Conservation (phyloP, 1,284 basidiomycete species). For the Coniferiporia weirii region DNA sequence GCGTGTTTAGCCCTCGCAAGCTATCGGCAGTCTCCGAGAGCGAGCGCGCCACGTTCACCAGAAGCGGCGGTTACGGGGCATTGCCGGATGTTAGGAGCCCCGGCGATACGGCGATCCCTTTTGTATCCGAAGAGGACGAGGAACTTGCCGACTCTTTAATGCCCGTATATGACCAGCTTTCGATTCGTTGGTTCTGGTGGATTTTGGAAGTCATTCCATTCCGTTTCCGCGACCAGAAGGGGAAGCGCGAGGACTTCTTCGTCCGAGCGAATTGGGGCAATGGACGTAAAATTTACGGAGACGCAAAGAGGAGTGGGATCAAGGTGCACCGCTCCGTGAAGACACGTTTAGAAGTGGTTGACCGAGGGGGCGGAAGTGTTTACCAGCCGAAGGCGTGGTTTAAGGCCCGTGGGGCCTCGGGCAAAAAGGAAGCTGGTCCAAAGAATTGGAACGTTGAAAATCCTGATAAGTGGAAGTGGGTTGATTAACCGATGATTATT, state of each 20-base stretch:
- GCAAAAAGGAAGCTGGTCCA: conserved; percentile 10
- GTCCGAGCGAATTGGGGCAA: conserved; percentile 14
- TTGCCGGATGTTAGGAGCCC: background rate
- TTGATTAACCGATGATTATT: conserved; percentile 4
- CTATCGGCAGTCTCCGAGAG: no score
- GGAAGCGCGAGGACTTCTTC: conserved; percentile 16
- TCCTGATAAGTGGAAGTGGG: conserved; percentile 13
- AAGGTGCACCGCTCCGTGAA: conserved; percentile 16
- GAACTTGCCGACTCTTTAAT: conserved; percentile 41
- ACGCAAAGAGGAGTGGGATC: conserved; percentile 16
- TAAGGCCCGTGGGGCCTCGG: background rate
- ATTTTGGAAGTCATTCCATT: conserved; percentile 34
- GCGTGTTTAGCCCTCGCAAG: background rate
- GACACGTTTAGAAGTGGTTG: conserved; percentile 14
- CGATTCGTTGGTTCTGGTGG: conserved; percentile 39
- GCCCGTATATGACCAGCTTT: conserved; percentile 42
- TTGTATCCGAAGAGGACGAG: conserved; percentile 41
- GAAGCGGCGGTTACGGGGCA: background rate
- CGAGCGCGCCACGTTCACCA: no score
- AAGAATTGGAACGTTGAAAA: conserved; percentile 9
- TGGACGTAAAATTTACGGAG: conserved; percentile 18
- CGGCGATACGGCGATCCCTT: conserved; percentile 9
- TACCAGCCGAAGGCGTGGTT: conserved; percentile 17
- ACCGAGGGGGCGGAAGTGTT: background rate
- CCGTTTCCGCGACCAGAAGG: conserved; percentile 18